phyloP scores from a whole-genome alignment of 345 rosid species.

The Cardamine occulta region DNA sequence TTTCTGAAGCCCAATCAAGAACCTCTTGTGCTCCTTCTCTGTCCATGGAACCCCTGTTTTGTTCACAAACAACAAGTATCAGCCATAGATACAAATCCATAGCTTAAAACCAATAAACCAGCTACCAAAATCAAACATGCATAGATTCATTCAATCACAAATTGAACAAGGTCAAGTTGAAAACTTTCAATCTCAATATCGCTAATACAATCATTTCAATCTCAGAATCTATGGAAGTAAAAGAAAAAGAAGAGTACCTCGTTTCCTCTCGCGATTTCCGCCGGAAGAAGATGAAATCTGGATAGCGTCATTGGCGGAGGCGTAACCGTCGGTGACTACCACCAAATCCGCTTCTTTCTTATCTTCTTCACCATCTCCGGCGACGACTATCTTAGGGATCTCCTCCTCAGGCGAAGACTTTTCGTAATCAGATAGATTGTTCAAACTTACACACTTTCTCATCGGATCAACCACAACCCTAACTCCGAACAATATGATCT shows the following conservation, averaged over 20 bases:
- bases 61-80: neutral
- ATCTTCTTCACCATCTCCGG: slow-evolving; percentile 23
- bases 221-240: neutral
- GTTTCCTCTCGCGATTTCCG: slow-evolving; percentile 72
- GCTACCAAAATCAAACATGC: slow-evolving; percentile 27
- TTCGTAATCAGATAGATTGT: slow-evolving; percentile 82
- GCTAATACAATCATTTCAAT: slow-evolving; percentile 1
- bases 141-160: slow-evolving; percentile 31
- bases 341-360: slow-evolving; percentile 36
- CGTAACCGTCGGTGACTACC: slow-evolving; percentile 55
- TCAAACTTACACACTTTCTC: slow-evolving; percentile 92
- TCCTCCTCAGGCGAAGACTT: slow-evolving; percentile 49
- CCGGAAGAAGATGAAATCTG: slow-evolving; percentile 51
- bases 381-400: slow-evolving; percentile 30
- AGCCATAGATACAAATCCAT: slow-evolving; percentile 9
- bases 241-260: slow-evolving; percentile 55
- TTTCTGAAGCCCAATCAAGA: slow-evolving; percentile 81
- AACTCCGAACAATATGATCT: slow-evolving; percentile 91
- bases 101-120: neutral
- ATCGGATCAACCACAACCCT: slow-evolving; percentile 88
- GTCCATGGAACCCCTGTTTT: slow-evolving; percentile 90
- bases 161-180: neutral
- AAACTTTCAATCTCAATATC: neutral
- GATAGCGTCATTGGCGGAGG: slow-evolving; percentile 83
- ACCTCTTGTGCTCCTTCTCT: slow-evolving; percentile 92